Conservation (phyloP, 805 yeast species). For the Ogataea nitratoaversa region DNA sequence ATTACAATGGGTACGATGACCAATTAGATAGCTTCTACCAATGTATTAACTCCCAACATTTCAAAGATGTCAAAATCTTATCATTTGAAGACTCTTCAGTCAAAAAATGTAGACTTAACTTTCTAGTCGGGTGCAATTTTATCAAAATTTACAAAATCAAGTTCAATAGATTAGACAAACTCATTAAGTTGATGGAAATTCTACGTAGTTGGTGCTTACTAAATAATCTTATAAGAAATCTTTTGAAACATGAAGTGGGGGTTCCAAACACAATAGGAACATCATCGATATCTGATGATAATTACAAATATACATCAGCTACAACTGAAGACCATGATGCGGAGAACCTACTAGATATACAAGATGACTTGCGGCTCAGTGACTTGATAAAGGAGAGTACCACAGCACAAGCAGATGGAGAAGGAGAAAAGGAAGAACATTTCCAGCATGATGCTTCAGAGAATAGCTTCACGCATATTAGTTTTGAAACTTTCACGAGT, state of each 20-base stretch:
- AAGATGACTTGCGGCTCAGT: conserved; percentile 17
- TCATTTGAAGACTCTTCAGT: not conserved
- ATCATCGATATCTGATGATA: conserved; percentile 1
- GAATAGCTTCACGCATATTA: conserved; percentile 2
- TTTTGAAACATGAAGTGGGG: conserved; percentile 6
- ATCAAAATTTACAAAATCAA: conserved; percentile 26
- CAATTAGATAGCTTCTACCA: conserved; percentile 19
- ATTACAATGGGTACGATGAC: conserved; percentile 3
- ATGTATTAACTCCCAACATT: conserved; percentile 15
- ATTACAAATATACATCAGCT: not conserved
- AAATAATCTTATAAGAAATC: conserved; percentile 22
- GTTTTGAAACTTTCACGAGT: conserved; percentile 9
- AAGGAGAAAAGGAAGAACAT: not conserved
- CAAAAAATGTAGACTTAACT: conserved; percentile 11
- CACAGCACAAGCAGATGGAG: not conserved
- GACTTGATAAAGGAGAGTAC: conserved; percentile 20
- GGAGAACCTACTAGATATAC: conserved; percentile 11
- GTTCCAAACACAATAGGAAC: not conserved
- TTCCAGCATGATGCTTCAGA: not conserved
- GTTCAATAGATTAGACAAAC: conserved; percentile 16
- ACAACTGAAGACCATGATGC: conserved; percentile 4
- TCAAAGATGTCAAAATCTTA: conserved; percentile 7
- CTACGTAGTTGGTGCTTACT: conserved; percentile 28
- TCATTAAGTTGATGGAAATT: conserved; percentile 15
- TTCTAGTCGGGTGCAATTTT: conserved; percentile 27